Base-by-base conservation (phyloP, 202 grass and related monocot species). In the Zizania palustris region DNA sequence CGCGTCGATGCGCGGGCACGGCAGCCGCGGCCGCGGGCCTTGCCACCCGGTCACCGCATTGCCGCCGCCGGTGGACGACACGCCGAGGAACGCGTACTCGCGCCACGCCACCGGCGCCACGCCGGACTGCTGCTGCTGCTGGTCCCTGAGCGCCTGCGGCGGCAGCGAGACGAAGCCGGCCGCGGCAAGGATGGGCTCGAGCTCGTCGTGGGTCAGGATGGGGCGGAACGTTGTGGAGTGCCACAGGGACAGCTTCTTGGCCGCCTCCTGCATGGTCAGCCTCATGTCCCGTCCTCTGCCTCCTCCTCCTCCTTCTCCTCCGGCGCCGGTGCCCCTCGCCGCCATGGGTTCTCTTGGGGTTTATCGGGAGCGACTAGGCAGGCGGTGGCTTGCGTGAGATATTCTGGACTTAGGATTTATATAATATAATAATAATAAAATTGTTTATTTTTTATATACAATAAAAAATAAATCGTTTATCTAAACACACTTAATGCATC, bases 231-330 rank as follows among this genome's bases (percentile, higher is more conserved):
- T 99, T 41, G 80, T 58, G 34, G 68, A 90, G 89, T 95, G 87
- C 96, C 96, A 99, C 8, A 99, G 87, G 28, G 96, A 71, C 28
- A 99, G 87, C 87, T 99, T 99, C 86, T 80, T 99, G 9, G 91
- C 89, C 67, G 91, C 89, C 89, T 99, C 96, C 83, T 92, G 89
- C 75, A 88, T 63, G 18, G 80, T 48, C 73, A 89, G 50, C 83
- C 74, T 65, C 78, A 87, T 60, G 58, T 87, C 87, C 45, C 86
- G 28, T 28, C 28, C 28, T 2, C 28, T 71, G 6, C 37, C 51
- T 50, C 38, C 43, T 12, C 38, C 43, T 12, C 28, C 28, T 11
- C 13, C 44, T 6, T 67, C 65, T 16, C 39, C 12, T 16, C 56
- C 20, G 35, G 21, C 42, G 12, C 63, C 65, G 49, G 5, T 7